These are phyloP conservation scores for Nicotiana paniculata DNA, from an alignment of 257 asterid genomes.

Conservation along the genomic window DNA sequence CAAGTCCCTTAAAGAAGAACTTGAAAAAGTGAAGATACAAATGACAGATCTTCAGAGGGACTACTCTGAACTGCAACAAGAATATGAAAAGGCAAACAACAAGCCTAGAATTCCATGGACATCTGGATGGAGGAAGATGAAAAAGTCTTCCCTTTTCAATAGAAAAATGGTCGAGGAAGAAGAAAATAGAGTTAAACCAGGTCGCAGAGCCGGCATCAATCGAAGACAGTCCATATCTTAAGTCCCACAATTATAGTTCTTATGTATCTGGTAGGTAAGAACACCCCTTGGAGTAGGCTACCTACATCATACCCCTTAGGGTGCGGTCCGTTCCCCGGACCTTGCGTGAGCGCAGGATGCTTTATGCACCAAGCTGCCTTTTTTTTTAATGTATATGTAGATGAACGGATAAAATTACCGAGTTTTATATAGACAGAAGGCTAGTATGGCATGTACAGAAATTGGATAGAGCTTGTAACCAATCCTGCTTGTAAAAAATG, in stretches of 20 bases:
- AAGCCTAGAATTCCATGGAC: slow-evolving; percentile 48
- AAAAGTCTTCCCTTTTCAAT: slow-evolving; percentile 43
- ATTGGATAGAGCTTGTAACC: not conserved
- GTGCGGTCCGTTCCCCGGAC: too few relatives aligned
- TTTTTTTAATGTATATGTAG: not conserved
- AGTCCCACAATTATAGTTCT: not conserved
- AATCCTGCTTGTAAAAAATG: not conserved
- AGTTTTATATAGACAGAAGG: not conserved
- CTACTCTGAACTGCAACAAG: slow-evolving; percentile 51
- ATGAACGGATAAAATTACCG: not conserved
- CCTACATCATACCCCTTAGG: too few relatives aligned
- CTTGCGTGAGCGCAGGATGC: rapidly evolving
- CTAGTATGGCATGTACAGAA: not conserved
- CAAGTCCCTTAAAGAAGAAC: slow-evolving; percentile 49
- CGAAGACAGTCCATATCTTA: slow-evolving; percentile 41
- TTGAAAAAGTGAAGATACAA: slow-evolving; percentile 47
- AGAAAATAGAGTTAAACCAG: slow-evolving; percentile 21
- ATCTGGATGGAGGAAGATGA: slow-evolving; percentile 53
- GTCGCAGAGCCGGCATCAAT: slow-evolving; percentile 12
- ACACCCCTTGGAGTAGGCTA: too few relatives aligned
- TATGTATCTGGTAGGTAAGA: not conserved
- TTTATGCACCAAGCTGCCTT: too few relatives aligned
- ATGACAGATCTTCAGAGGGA: slow-evolving; percentile 57
- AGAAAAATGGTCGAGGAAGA: slow-evolving; percentile 38
- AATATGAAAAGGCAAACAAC: slow-evolving; percentile 32